phyloP scores from a whole-genome alignment of 1,284 basidiomycete species.

The Mycena sp. region DNA sequence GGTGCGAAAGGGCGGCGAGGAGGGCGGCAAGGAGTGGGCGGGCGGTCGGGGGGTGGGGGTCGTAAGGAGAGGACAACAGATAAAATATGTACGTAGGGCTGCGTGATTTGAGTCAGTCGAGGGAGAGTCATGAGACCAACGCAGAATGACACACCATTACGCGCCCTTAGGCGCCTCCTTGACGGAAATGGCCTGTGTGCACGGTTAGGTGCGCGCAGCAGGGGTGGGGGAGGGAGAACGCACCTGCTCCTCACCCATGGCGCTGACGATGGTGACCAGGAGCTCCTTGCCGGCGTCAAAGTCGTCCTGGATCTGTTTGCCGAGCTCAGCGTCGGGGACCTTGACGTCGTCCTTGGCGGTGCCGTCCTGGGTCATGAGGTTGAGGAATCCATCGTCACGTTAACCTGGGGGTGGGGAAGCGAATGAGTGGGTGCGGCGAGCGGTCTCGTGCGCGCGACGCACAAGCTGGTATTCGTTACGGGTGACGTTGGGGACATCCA shows the following conservation, averaged over 20 bases:
- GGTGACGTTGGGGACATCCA: slow-evolving; percentile 96
- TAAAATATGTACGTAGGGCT: too few species aligned
- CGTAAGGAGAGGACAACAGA: too few species aligned
- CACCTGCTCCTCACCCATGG: slow-evolving; percentile 94
- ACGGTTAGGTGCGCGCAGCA: neutral
- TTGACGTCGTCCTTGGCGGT: slow-evolving; percentile 94
- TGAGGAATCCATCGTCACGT: slow-evolving; percentile 95
- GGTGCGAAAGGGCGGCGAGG: too few species aligned
- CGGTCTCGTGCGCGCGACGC: slow-evolving; percentile 20
- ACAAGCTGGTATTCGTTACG: slow-evolving; percentile 95
- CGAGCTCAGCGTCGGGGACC: slow-evolving; percentile 89
- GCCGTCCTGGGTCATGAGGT: slow-evolving; percentile 92
- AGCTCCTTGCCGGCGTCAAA: slow-evolving; percentile 93
- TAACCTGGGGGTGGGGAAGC: slow-evolving; percentile 58
- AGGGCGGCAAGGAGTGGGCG: too few species aligned
- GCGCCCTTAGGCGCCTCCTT: slow-evolving; percentile 83
- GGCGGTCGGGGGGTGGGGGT: too few species aligned
- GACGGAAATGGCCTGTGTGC: slow-evolving; percentile 77
- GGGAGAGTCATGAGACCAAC: too few species aligned
- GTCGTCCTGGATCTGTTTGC: slow-evolving; percentile 74
- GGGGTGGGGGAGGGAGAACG: slow-evolving; percentile 22
- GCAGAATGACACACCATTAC: too few species aligned
- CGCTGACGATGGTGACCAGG: slow-evolving; percentile 88
- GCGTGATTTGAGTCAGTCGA: too few species aligned
- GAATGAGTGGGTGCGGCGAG: slow-evolving; percentile 23